Conservation (phyloP, 768 basidiomycete species). For the Trametopsis cervina region DNA sequence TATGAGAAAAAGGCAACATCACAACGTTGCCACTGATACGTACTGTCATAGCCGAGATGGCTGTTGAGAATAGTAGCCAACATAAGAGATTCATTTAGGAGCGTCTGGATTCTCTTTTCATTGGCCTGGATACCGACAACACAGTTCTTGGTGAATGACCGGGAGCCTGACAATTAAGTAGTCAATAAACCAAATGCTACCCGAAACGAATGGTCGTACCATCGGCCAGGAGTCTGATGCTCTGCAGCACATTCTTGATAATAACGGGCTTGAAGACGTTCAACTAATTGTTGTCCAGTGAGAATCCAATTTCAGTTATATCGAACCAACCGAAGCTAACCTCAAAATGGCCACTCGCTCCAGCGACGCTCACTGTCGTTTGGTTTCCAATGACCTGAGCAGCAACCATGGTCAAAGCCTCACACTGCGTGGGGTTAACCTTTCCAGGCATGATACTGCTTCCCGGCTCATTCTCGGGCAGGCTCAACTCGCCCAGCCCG, state of each 20-base stretch:
- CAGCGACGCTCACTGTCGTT: slow-evolving; percentile 85
- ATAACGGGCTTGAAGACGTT: slow-evolving; percentile 99
- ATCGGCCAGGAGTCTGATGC: slow-evolving; percentile 88
- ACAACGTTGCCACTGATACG: slow-evolving; percentile 26
- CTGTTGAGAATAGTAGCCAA: slow-evolving; percentile 96
- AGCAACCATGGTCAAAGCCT: slow-evolving; percentile 97
- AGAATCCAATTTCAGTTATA: background rate
- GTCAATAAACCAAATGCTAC: background rate
- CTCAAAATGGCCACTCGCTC: slow-evolving; percentile 96
- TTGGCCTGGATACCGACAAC: slow-evolving; percentile 95
- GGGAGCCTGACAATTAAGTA: slow-evolving; percentile 44
- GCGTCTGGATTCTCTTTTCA: slow-evolving; percentile 82
- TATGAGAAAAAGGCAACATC: background rate
- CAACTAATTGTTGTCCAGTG: slow-evolving; percentile 47
- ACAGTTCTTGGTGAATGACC: slow-evolving; percentile 96
- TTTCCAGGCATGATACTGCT: slow-evolving; percentile 99
- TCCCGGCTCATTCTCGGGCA: slow-evolving; percentile 98
- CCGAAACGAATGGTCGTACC: slow-evolving; percentile 52
- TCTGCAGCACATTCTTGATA: slow-evolving; percentile 96
- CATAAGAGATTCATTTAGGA: slow-evolving; percentile 96
- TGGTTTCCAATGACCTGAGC: slow-evolving; percentile 99
- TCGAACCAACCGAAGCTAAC: slow-evolving; percentile 32
- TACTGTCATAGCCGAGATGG: slow-evolving; percentile 94
- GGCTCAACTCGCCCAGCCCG: slow-evolving; percentile 87
- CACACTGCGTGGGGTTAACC: slow-evolving; percentile 99